Base-by-base conservation (phyloP, 2,329 filamentous ascomycete genomes). In the Alternaria infectoria region DNA sequence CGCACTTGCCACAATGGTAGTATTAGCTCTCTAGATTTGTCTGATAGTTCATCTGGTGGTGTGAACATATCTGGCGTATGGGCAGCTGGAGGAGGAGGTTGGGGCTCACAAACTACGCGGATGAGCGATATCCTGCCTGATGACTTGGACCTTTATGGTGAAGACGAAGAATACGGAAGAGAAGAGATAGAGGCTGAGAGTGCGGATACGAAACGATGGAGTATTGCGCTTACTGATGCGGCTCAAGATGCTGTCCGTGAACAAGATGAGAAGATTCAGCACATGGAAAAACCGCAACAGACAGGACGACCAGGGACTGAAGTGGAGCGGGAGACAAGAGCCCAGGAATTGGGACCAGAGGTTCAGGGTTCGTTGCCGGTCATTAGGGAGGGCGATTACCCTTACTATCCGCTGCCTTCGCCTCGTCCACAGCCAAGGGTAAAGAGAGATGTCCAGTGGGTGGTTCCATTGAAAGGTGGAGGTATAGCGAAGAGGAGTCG, bases 81-180 rank as follows among this genome's bases (percentile, higher is more conserved):
- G 11, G 44, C 12, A 5, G 10, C 26, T 11, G 21, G 45, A 13
- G 47, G 50, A 10, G 43, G 13, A 11, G n/a, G 4, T 10, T 11
- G n/a, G 4, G 25, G 9, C 5, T 23, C 32, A 8, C 50, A 25
- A 7, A 19, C 21, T 0, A 25, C 28, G 8, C 17, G 30, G 1
- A 50, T 58, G 30, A 46, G 30, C 43, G 58, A 61, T 23, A 64
- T 64, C 6, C 54, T 64, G 4, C 62, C 47, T 15, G 54, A 56
- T 11, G 21, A 57, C 9, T n/a, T 51, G 21, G 26, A 40, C 2
- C 9, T 61, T 0, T 61, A 61, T 17, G 9, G 10, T 17, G 43
- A 49, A 12, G 25, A 57, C 2, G 40, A 47, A 15, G 17, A 32
- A 32, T 21, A 21, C 4, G 21, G 49, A 51, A 7, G 46, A 9